Evolutionary conservation across 345 rosid species (phyloP), one percentile per base, ranked within the genome.

Genomic region (Schrenkiella parvula): DNA sequence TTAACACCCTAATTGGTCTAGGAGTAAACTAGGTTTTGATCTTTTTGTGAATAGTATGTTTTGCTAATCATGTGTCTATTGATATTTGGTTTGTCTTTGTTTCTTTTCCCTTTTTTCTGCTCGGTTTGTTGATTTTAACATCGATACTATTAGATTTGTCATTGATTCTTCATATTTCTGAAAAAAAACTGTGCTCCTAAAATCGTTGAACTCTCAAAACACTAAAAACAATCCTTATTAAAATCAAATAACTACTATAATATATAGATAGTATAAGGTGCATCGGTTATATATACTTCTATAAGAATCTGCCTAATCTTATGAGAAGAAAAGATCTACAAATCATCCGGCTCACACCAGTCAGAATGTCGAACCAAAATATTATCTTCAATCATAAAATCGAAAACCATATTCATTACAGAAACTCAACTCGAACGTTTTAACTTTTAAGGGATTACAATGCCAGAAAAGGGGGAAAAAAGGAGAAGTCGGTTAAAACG

Each of bases 341-440:
- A n/a, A 15, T 15, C 19, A 29, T 31, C 7, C 22, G 59, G 23
- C 32, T 19, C 14, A 6, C 9, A n/a, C 7, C 10, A 12, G 4
- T 21, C 14, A 18, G 29, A 64, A 31, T 46, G 31, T 64, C 19
- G 12, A 28, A 51, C 12, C 50, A 66, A 23, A 23, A 39, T 52
- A 51, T 25, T 3, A 13, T 35, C 58, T 35, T 66, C 59, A 38
- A 23, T 6, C 26, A 11, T n/a, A 13, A 25, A 32, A 34, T 3
- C n/a, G 19, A 44, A 63, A 62, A 6, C 38, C 23, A 29, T 43
- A 41, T 26, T 26, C 66, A 41, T 8, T 8, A 39, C 50, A 62
- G 10, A 39, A 17, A 42, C 52, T 62, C 66, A 61, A 64, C 56
- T 64, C 55, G 55, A 12, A 46, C 43, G 42, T 46, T 9, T 54